Conservation (phyloP, 192 early-diverging fungal species). For the Gigaspora rosea region DNA sequence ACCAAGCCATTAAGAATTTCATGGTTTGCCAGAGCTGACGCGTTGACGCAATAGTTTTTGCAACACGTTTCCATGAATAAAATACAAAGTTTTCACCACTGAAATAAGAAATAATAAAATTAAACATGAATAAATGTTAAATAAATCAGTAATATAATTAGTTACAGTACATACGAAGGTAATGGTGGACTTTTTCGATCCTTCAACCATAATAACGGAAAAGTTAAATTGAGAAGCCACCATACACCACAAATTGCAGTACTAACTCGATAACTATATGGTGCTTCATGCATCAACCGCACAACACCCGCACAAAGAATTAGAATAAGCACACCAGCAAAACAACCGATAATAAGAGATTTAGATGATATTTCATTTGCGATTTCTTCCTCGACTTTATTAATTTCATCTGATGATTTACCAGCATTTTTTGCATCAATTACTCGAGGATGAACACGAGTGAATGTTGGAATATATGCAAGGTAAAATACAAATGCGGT, state of each 20-base stretch:
- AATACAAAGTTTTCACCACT: constrained; percentile 44
- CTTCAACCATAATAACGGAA: constrained; percentile 42
- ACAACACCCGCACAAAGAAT: constrained; percentile 43
- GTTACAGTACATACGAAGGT: neutral
- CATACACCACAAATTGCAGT: constrained; percentile 49
- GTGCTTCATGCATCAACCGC: constrained; percentile 33
- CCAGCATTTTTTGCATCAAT: constrained; percentile 14
- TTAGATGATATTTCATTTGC: constrained; percentile 48
- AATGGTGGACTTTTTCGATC: constrained; percentile 48
- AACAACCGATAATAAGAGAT: constrained; percentile 42
- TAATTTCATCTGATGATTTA: neutral
- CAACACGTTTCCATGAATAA: constrained; percentile 46
- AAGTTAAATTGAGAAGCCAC: constrained; percentile 51
- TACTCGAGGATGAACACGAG: constrained; percentile 45
- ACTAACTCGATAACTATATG: constrained; percentile 45
- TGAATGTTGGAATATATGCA: constrained; percentile 53
- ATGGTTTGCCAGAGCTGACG: constrained; percentile 56
- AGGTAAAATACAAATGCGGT: constrained; percentile 55
- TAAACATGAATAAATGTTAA: too few relatives aligned
- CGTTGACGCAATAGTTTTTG: constrained; percentile 42
- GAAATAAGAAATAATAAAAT: too few relatives aligned
- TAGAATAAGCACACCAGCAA: constrained; percentile 39
- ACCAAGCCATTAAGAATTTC: constrained; percentile 70
- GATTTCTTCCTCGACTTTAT: constrained; percentile 29
- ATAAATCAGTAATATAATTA: too few relatives aligned